Base-by-base conservation (phyloP, 805 yeast genomes). In the Wickerhamia fluorescens region DNA sequence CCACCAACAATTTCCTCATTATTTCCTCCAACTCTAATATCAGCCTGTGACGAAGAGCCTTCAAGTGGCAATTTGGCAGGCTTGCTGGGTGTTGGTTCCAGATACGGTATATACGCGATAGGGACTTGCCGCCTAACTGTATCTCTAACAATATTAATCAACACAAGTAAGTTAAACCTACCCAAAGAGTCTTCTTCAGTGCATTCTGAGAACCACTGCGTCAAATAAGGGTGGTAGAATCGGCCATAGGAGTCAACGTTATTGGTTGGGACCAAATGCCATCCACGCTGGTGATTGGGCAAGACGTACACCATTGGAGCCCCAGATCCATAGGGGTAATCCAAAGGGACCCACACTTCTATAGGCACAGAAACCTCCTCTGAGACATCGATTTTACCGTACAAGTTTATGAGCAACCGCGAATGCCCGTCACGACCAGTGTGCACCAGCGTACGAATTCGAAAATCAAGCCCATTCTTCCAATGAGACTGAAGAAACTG, bases 261-360 rank as follows among this genome's bases (percentile, higher is more conserved):
- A 38, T 74, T 77, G 15, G 80, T 78, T 0, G 87, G 80, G 23
- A 61, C 61, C 11, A 79, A 49, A 24, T 28, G 40, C 20, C 62
- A 48, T 55, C 63, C 61, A 9, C 47, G 49, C 14, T 53, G 45
- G 20, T 57, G 58, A n/a, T 75, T 66, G 2, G 79, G 75, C 13
- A 68, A 63, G 7, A 87, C 71, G 45, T 64, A 81, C 1, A 75
- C 68, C n/a, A 74, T 42, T 0, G 96, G 96, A 1, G 78, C 66
- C 3, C 56, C 61, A 20, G 43, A 42, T 8, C 23, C 31, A 15
- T 22, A 32, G 0, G 96, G 95, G 40, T 82, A 87, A 14, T 64
- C 60, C 16, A 67, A 65, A 0, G 95, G 94, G 4, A 88, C 45
- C 94, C 95, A 86, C 4, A 87, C 51, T 30, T 75, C 75, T 8